Evolutionary conservation across 164 flowering plant genomes (phyloP), one percentile per base, ranked within the genome.

Genomic region (Paratinospora sagittata): DNA sequence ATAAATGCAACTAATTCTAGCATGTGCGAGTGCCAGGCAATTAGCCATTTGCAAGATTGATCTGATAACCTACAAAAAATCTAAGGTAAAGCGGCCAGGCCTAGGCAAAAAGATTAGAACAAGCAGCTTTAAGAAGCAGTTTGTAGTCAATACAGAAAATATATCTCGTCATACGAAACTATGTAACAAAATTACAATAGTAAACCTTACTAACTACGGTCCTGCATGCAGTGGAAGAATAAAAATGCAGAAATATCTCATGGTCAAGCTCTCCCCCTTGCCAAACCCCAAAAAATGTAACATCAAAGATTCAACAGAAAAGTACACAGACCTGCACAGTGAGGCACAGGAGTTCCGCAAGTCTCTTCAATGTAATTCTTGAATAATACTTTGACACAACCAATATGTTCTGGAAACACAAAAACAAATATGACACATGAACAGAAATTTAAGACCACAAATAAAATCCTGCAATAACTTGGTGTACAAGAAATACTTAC

Each of bases 371-470:
- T 21, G 93, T 88, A 68, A 96, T 88, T 81, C 95, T 85, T 12
- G 95, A 85, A 82, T 95, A 96, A 74, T 96, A 96, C 79, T 95
- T 92, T 3, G 99, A 91, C 69, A 96, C 89, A 17, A 96, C 99
- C 76, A 93, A 83, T 68, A 96, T 96, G 78, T 96, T 96, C 99
- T 96, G 96, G 58, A 75, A 80, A 63, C 24, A 37, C 13, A 67
- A 69, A 30, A 57, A 12, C n/a, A n/a, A n/a, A n/a, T n/a, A 27
- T 8, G 12, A 27, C 17, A 41, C 14, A 17, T 24, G 16, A 64
- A 26, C 47, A 34, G 2, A 67, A 45, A 33, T 33, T 39, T 0
- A 45, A 26, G 58, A 45, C 21, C 41, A 33, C 27, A 65, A 58
- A 37, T n/a, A 14, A 14, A 65, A 30, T 6, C 36, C 12, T 64